Evolutionary conservation across 176 grass and related monocot species (phyloP), one percentile per base, ranked within the genome.

Genomic region (Eragrostis nindensis): DNA sequence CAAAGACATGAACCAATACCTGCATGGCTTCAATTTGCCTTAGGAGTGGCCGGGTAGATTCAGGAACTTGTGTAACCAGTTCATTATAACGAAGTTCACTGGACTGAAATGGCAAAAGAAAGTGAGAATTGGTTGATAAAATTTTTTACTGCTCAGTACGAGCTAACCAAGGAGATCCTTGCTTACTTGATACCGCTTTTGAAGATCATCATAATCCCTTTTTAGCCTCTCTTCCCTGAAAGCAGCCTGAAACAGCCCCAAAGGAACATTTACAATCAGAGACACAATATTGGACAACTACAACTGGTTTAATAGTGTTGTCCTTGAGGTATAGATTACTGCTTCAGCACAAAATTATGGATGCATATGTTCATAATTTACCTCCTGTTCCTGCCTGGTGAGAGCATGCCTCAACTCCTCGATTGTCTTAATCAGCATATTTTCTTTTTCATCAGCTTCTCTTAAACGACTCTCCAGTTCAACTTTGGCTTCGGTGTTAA

Each of bases 21-120:
- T 99, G 97, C 93, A 99, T 96, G 45, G 97, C 97, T 92, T 99
- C 97, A 73, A 99, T 96, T 83, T 99, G 97, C 78, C 97, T 91
- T 68, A 99, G 81, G 54, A 99, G 97, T 62, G 97, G 97, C 21
- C 91, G 91, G 48, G 97, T 99, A 63, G 97, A 99, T 29, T 99
- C 93, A 27, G 97, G 97, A 89, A 99, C 93, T 87, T 99, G 97
- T 62, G 97, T 96, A 62, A 93, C 91, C 75, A 99, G 74, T 79
- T 99, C 97, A 92, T 93, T 96, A 82, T 99, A 99, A 19, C 91
- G 97, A 78, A 99, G 86, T 72, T 99, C 97, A 85, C 97, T 96
- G 77, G 80, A 83, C 97, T 99, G 75, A 80, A 89, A 67, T 65
- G 66, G 68, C 30, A 8, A 79, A 78, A 70, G 3, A 71, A 55